Evolutionary conservation across 2,329 filamentous ascomycete genomes (phyloP).

Genomic region (Nothophaeocryptopus gaeumannii): DNA sequence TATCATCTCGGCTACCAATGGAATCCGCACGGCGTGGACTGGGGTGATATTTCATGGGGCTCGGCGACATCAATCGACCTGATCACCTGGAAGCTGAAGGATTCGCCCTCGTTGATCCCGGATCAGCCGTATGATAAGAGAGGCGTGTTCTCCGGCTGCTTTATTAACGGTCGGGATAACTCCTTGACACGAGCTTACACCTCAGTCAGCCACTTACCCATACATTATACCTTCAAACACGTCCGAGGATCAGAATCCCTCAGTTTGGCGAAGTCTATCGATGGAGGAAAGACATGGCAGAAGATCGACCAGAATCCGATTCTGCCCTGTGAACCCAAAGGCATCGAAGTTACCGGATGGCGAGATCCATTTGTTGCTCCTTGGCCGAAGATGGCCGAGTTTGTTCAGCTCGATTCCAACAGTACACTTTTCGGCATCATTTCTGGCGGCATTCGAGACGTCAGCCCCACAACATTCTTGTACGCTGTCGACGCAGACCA

Average conservation of each 20-base stretch:
- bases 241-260: constrained; percentile 38
- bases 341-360: constrained; percentile 42
- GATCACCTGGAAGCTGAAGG: constrained; percentile 37
- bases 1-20: constrained; percentile 47
- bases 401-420: constrained; percentile 16
- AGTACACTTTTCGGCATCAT: constrained; percentile 47
- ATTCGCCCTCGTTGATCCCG: constrained; percentile 34
- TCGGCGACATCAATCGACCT: constrained; percentile 40
- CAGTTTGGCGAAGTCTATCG: constrained; percentile 39
- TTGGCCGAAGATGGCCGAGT: constrained; percentile 31
- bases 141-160: constrained; percentile 46
- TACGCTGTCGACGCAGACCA: constrained; percentile 44
- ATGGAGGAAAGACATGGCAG: constrained; percentile 40
- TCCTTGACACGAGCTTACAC: constrained; percentile 42
- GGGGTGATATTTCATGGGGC: constrained; percentile 46
- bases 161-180: constrained; percentile 33
- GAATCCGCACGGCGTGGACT: constrained; percentile 43
- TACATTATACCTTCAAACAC: constrained; percentile 43
- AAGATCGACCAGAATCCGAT: constrained; percentile 40
- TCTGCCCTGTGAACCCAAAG: constrained; percentile 35
- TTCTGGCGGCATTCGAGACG: constrained; percentile 45
- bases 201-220: constrained; percentile 40
- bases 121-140: constrained; percentile 38
- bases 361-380: constrained; percentile 41
- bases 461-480: constrained; percentile 48